Percentiles rank a stretch among this genome's conserved stretches.
Evolutionary conservation across 75 land plant species (phyloP).

Genomic region (Selaginella tamariscina): DNA sequence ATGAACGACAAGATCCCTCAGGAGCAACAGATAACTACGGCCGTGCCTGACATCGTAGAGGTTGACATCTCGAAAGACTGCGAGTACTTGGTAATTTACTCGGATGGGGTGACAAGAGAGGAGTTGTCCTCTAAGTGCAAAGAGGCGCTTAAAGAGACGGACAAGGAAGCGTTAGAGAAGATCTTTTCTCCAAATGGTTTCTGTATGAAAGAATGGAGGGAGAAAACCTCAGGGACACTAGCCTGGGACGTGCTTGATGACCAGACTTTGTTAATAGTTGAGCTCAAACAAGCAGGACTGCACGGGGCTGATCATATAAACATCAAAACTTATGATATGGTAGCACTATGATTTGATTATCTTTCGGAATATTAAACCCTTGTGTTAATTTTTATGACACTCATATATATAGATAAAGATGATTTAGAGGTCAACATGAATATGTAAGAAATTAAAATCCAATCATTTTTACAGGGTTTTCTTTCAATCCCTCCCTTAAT

Average conservation of each 20-base stretch:
- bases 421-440: too few relatives aligned
- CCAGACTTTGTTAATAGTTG: neutral
- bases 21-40: neutral
- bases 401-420: too few relatives aligned
- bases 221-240: too few relatives aligned
- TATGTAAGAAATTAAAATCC: too few relatives aligned
- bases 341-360: too few relatives aligned
- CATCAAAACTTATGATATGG: neutral
- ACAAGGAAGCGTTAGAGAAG: neutral
- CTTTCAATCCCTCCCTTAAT: too few relatives aligned
- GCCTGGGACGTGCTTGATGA: neutral
- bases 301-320: neutral
- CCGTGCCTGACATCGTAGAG: neutral
- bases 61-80: conserved; percentile 3
- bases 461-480: too few relatives aligned
- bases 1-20: neutral
- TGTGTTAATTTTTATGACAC: too few relatives aligned
- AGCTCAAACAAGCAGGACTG: neutral
- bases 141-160: neutral
- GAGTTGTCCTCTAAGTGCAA: neutral
- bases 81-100: neutral
- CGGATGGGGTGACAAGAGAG: neutral
- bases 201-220: neutral
- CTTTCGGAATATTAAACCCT: too few relatives aligned
- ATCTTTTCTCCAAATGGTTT: neutral